Evolutionary conservation across 768 basidiomycete genomes (phyloP).

Genomic region (Trametes gibbosa): DNA sequence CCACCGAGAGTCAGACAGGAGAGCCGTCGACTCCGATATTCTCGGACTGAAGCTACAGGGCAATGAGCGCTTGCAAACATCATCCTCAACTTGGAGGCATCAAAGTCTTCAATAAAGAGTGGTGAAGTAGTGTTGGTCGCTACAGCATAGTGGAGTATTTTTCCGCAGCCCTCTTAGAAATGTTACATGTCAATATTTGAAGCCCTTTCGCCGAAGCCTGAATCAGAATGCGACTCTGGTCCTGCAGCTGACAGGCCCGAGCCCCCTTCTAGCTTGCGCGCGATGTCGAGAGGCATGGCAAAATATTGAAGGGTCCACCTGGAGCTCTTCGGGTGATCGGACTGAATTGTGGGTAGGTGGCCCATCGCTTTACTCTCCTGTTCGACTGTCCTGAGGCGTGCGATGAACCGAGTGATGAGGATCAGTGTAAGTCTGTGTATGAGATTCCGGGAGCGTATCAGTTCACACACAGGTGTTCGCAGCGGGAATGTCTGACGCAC

Average conservation of each 20-base stretch:
- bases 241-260: too few species aligned
- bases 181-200: too few species aligned
- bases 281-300: too few species aligned
- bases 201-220: too few species aligned
- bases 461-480: too few species aligned
- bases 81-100: too few species aligned
- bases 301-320: neutral
- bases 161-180: too few species aligned
- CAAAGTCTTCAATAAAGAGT: too few species aligned
- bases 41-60: neutral
- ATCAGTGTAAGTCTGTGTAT: neutral
- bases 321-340: neutral
- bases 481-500: neutral
- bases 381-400: neutral
- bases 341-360: neutral
- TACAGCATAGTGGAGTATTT: too few species aligned
- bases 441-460: neutral
- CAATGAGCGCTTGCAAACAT: neutral
- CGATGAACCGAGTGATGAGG: slow-evolving; percentile 2
- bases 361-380: neutral
- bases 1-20: neutral
- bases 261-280: too few species aligned
- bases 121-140: too few species aligned
- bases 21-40: neutral
- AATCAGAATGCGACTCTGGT: too few species aligned